Conservation (phyloP, 805 yeast genomes). For the Barnettozyma populi region DNA sequence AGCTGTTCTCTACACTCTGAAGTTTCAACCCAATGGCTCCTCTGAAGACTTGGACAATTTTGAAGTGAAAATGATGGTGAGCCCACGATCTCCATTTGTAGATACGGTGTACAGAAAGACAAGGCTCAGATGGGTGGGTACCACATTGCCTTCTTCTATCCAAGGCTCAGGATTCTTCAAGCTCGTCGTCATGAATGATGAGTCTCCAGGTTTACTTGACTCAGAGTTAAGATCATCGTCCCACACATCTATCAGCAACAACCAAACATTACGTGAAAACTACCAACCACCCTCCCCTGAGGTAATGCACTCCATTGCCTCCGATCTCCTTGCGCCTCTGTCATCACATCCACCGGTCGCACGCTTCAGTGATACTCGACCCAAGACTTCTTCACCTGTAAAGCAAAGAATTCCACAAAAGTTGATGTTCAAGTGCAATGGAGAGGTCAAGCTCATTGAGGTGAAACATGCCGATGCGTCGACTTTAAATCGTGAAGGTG, state of each 20-base stretch:
- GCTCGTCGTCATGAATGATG: slow-evolving; percentile 29
- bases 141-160: slow-evolving; percentile 31
- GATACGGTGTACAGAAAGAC: slow-evolving; percentile 28
- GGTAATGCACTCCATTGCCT: background rate
- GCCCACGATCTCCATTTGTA: slow-evolving; percentile 26
- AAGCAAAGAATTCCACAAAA: slow-evolving; percentile 12
- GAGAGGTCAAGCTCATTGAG: slow-evolving; percentile 22
- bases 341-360: slow-evolving; percentile 21
- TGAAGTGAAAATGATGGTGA: slow-evolving; percentile 27
- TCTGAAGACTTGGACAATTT: slow-evolving; percentile 15
- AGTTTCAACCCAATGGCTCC: slow-evolving; percentile 24
- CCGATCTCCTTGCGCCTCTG: slow-evolving; percentile 5
- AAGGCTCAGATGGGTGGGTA: slow-evolving; percentile 37
- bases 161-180: slow-evolving; percentile 32
- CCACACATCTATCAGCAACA: background rate
- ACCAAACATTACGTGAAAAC: background rate
- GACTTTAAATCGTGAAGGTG: background rate
- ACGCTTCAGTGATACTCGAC: slow-evolving; percentile 15
- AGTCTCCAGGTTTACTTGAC: slow-evolving; percentile 28
- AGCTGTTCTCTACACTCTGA: slow-evolving; percentile 26
- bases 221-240: background rate
- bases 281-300: background rate
- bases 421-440: slow-evolving; percentile 13
- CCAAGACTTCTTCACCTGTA: background rate
- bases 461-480: slow-evolving; percentile 3